A percentile compares a stretch with the other conserved stretches of the same genome.
These are phyloP conservation scores for Schizochytrium sp. DNA, from an alignment of 108 stramenopile species.

Conservation along the genomic window DNA sequence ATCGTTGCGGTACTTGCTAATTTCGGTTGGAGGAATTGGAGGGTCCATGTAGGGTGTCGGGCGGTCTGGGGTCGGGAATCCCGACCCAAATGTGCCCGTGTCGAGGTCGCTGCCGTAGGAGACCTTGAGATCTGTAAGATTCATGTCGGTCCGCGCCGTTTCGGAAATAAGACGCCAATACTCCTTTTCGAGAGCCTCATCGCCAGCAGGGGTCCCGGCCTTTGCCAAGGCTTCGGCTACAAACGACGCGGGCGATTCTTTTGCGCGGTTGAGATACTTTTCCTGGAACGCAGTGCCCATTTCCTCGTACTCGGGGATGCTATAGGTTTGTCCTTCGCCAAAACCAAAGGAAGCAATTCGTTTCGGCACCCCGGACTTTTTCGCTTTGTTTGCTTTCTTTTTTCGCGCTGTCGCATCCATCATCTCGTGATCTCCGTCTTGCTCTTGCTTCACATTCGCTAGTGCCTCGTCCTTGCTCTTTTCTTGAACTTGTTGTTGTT, in stretches of 20 bases:
- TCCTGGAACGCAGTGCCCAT: conserved; percentile 51
- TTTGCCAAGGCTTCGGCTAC: background rate
- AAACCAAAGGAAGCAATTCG: background rate
- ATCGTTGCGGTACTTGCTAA: conserved; percentile 26
- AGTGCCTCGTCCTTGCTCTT: too few species aligned
- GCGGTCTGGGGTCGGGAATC: conserved; percentile 25
- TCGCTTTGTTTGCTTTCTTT: too few species aligned
- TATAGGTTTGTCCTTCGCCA: conserved; percentile 79
- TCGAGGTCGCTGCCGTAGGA: conserved; percentile 71
- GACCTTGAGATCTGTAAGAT: conserved; percentile 48
- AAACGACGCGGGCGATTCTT: background rate
- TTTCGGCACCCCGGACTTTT: background rate
- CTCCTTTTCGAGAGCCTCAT: conserved; percentile 61
- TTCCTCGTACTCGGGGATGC: conserved; percentile 45
- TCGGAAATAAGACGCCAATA: conserved; percentile 92
- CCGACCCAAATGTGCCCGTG: conserved; percentile 32
- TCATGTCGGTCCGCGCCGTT: conserved; percentile 27
- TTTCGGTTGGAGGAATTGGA: background rate
- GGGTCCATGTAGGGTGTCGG: background rate
- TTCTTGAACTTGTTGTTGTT: background rate
- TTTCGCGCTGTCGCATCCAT: too few species aligned
- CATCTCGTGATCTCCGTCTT: too few species aligned
- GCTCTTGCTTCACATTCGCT: too few species aligned
- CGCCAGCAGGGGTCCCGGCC: background rate
- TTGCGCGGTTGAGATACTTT: conserved; percentile 40